Conservation (phyloP, 2,329 filamentous ascomycete genomes). For the Epichloe festucae region DNA sequence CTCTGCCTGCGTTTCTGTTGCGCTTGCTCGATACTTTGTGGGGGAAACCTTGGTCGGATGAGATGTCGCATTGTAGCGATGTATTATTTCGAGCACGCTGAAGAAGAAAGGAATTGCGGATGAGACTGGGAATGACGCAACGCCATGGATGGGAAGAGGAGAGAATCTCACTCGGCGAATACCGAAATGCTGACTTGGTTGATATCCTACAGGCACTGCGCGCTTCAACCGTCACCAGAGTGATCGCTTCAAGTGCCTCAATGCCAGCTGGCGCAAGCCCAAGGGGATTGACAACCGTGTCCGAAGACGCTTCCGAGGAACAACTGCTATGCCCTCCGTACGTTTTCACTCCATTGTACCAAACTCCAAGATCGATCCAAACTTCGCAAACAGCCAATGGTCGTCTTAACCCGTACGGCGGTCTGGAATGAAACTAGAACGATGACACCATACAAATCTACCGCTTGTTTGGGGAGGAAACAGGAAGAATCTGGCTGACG, state of each 20-base stretch:
- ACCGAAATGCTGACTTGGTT: constrained; percentile 24
- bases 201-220: constrained; percentile 57
- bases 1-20: not conserved
- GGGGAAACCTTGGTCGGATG: not conserved
- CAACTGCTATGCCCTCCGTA: constrained; percentile 96
- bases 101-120: not conserved
- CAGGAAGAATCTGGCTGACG: constrained; percentile 1
- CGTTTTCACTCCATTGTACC: constrained; percentile 26
- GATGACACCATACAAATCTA: not conserved
- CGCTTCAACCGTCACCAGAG: constrained; percentile 95
- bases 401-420: not conserved
- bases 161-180: not conserved
- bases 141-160: not conserved
- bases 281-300: constrained; percentile 99
- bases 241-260: constrained; percentile 91
- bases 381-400: not conserved
- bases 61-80: too few species aligned
- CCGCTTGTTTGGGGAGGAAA: not conserved
- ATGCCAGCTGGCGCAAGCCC: constrained; percentile 91
- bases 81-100: too few species aligned
- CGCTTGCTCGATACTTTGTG: too few species aligned
- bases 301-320: constrained; percentile 92
- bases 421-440: not conserved
- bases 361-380: not conserved
- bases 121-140: not conserved